Evolutionary conservation across 2,329 filamentous ascomycete genomes (phyloP).

Genomic region (Pseudonectria buxi): DNA sequence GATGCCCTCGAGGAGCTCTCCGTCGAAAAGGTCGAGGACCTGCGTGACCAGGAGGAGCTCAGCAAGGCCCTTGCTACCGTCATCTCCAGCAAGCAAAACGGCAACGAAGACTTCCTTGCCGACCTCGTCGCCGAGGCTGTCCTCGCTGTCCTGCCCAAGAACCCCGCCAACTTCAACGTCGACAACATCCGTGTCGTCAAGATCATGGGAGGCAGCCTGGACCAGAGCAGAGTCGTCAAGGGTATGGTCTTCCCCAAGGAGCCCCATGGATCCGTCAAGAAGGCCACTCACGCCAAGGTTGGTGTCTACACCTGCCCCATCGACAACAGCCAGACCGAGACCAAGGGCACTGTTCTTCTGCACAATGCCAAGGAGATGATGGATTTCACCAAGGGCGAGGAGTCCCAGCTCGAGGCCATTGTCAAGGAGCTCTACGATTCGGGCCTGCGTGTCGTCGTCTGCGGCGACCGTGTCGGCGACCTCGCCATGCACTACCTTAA

Average conservation of each 20-base stretch:
- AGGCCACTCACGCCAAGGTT: conserved; percentile 87
- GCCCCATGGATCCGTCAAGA: conserved; percentile 88
- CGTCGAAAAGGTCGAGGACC: conserved; percentile 83
- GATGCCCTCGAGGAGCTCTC: conserved; percentile 80
- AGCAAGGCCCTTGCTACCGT: conserved; percentile 95
- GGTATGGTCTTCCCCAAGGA: conserved; percentile 98
- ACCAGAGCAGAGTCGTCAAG: conserved; percentile 90
- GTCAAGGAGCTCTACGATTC: conserved; percentile 97
- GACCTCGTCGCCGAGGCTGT: conserved; percentile 78
- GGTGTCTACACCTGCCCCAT: conserved; percentile 95
- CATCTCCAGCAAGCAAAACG: conserved; percentile 92
- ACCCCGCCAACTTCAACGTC: conserved; percentile 93
- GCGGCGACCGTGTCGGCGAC: conserved; percentile 90
- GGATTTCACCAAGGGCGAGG: conserved; percentile 96
- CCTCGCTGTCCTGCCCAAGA: conserved; percentile 88
- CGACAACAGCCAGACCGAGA: conserved; percentile 94
- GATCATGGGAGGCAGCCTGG: conserved; percentile 95
- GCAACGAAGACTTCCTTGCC: conserved; percentile 82
- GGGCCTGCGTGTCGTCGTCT: conserved; percentile 84
- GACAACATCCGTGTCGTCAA: conserved; percentile 99
- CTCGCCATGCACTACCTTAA: conserved; percentile 97
- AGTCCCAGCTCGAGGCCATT: conserved; percentile 77
- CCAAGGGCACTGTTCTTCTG: conserved; percentile 93
- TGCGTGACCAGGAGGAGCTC: conserved; percentile 73
- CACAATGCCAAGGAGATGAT: conserved; percentile 99